Evolutionary conservation across 345 rosid species (phyloP), one percentile per base, ranked within the genome.

Genomic region (Gossypioides kirkii): DNA sequence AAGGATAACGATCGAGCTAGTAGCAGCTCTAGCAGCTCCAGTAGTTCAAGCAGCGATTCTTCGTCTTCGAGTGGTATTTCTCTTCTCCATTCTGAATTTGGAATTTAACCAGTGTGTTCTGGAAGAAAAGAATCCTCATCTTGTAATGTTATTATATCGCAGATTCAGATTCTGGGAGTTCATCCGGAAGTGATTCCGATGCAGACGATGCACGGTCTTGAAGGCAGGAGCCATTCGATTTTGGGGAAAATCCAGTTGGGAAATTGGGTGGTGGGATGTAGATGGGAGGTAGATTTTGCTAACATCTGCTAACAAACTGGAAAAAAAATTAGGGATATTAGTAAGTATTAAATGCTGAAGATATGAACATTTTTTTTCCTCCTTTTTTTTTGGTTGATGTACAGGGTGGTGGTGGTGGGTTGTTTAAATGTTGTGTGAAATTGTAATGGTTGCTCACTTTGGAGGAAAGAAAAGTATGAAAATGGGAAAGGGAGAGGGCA

Each of bases 11-110:
- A 83, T 6, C 87, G 72, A 36, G 83, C 77, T 1, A 83, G 83
- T 68, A 80, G 86, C 68, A 82, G 84, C 38, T 83, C 85, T 26
- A 81, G 87, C 71, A 82, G 86, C 71, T 83, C 84, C 5, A 81
- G 86, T 67, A 82, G 90, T 82, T 89, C 91, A 28, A 79, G 93
- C 42, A 90, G 91, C 67, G 90, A 80, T 66, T 81, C 89, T 6
- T 89, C 90, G 2, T 89, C 93, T 0, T 88, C 96, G 2, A 91
- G 93, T 61, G 93, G 96, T 91, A 81, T 32, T 10, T 1, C 43
- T 49, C 25, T 0, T 67, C 72, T 13, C 41, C 8, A 45, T 17
- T 54, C 52, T 70, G 53, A 59, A 26, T 0, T 66, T 58, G 26
- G 38, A 32, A 32, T 32, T 4, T 32, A 32, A 4, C 38, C 38